A percentile compares a stretch with the other conserved stretches of the same genome.
Evolutionary conservation across 257 asterid species (phyloP).

Genomic region (Mentha longifolia): DNA sequence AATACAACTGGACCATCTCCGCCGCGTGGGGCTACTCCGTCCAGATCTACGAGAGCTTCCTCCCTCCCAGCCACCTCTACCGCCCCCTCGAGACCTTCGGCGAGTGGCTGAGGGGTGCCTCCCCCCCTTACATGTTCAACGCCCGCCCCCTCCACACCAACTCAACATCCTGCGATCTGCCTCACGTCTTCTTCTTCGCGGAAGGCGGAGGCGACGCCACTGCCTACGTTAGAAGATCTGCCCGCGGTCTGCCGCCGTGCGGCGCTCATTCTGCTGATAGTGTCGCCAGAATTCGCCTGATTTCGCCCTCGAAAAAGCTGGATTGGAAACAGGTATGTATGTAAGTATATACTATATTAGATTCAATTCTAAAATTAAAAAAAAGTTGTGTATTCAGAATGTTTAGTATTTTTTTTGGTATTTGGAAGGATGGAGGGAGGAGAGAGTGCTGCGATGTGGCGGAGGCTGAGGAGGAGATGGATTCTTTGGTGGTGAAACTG

Average conservation of each 20-base stretch:
- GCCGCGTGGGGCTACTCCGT: slow-evolving; percentile 60
- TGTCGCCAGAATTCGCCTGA: slow-evolving; percentile 30
- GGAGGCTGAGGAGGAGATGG: slow-evolving; percentile 30
- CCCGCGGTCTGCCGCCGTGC: slow-evolving; percentile 1
- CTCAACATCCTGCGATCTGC: slow-evolving; percentile 32
- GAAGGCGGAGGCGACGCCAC: slow-evolving; percentile 27
- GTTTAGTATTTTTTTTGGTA: no score
- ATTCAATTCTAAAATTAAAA: no score
- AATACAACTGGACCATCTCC: slow-evolving; percentile 50
- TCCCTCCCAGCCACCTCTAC: slow-evolving; percentile 49
- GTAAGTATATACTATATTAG: neutral
- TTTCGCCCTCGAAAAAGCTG: slow-evolving; percentile 32
- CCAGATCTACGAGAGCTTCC: slow-evolving; percentile 40
- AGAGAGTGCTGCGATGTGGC: slow-evolving; percentile 47
- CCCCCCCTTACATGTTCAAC: slow-evolving; percentile 42
- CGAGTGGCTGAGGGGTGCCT: slow-evolving; percentile 40
- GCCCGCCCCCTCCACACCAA: slow-evolving; percentile 25
- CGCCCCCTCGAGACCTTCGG: slow-evolving; percentile 41
- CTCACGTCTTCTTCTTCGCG: slow-evolving; percentile 40
- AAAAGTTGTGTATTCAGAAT: no score
- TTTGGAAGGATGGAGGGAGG: slow-evolving; percentile 36
- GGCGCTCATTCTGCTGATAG: slow-evolving; percentile 31
- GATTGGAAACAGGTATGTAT: slow-evolving; percentile 37
- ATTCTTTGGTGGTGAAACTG: slow-evolving; percentile 36
- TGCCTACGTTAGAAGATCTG: slow-evolving; percentile 27